phyloP scores from a whole-genome alignment of 306 rosid genomes.

The Oemleria cerasiformis region DNA sequence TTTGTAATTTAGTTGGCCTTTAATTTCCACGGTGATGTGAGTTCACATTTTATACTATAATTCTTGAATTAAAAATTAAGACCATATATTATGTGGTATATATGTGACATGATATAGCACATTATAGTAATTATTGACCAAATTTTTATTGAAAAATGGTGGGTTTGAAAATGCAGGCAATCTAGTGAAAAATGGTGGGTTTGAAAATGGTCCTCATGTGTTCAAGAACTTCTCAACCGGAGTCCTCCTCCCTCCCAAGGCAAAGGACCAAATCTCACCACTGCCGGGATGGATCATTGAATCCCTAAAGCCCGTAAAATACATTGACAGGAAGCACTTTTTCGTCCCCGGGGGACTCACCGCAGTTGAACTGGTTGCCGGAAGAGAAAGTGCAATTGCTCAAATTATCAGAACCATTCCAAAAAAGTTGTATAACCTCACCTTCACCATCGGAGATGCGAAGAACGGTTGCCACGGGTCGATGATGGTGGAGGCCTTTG shows the following conservation, averaged over 20 bases:
- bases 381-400: constrained; percentile 54
- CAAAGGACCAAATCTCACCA: constrained; percentile 37
- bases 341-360: constrained; percentile 40
- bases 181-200: constrained; percentile 45
- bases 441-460: constrained; percentile 55
- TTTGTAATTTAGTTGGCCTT: no score
- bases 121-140: no score
- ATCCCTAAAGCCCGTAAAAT: constrained; percentile 53
- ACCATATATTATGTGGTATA: no score
- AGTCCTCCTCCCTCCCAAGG: constrained; percentile 46
- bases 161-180: constrained; percentile 45
- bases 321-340: constrained; percentile 47
- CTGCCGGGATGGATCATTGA: constrained; percentile 57
- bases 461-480: constrained; percentile 50
- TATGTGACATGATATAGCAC: no score
- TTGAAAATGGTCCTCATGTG: constrained; percentile 47
- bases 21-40: no score
- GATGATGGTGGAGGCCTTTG: constrained; percentile 51
- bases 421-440: constrained; percentile 37
- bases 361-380: constrained; percentile 46
- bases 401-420: constrained; percentile 48
- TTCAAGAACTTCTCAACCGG: constrained; percentile 53
- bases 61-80: no score
- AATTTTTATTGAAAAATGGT: no score
- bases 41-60: no score